These are phyloP conservation scores for Talaromyces ruber DNA, from an alignment of 495 filamentous ascomycete species.

Conservation along the genomic window DNA sequence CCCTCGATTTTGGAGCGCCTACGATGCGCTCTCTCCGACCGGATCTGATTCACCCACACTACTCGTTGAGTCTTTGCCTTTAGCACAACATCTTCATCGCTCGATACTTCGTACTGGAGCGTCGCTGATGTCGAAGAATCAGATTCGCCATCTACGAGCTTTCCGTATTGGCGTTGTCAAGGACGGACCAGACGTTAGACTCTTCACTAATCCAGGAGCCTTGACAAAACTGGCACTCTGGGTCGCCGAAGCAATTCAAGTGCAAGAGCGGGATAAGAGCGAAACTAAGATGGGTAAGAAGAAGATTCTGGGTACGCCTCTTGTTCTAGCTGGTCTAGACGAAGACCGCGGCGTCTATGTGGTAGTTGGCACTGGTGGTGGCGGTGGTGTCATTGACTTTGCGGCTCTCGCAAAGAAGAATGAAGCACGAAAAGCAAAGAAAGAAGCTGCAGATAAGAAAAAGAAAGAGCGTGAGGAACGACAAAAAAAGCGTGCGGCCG, in stretches of 20 bases:
- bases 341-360: conserved; percentile 83
- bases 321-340: conserved; percentile 84
- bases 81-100: conserved; percentile 79
- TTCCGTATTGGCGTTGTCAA: conserved; percentile 96
- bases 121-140: conserved; percentile 80
- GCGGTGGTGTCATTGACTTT: conserved; percentile 53
- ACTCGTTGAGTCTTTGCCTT: conserved; percentile 65
- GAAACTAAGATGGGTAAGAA: conserved; percentile 57
- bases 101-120: conserved; percentile 93
- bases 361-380: conserved; percentile 81
- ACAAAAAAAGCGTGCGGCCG: conserved; percentile 31
- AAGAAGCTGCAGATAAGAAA: conserved; percentile 47
- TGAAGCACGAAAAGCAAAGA: conserved; percentile 53
- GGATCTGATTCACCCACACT: conserved; percentile 32
- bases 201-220: conserved; percentile 88
- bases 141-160: conserved; percentile 81
- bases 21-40: conserved; percentile 63
- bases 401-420: conserved; percentile 54
- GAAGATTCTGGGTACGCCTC: conserved; percentile 55
- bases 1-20: conserved; percentile 83
- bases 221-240: conserved; percentile 88
- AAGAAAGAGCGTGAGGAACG: conserved; percentile 58
- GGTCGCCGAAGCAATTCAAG: conserved; percentile 87
- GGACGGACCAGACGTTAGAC: conserved; percentile 78
- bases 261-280: conserved; percentile 74